Evolutionary conservation across 257 asterid species (phyloP).

Genomic region (Nyctanthes arbortristis): DNA sequence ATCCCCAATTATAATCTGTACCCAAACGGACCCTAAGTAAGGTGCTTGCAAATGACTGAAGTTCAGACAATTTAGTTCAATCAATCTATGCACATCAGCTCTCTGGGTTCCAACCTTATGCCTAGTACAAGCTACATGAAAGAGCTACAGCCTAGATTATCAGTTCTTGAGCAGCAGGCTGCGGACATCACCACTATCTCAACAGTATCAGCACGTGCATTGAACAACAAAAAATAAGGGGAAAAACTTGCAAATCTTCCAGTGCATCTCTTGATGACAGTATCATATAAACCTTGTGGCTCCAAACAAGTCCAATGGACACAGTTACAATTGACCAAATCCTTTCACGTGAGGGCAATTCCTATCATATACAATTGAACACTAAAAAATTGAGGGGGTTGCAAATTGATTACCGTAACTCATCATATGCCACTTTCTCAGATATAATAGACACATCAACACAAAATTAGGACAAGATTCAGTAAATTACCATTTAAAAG

Average conservation of each 20-base stretch:
- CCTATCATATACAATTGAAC: neutral
- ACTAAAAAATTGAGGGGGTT: neutral
- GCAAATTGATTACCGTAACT: neutral
- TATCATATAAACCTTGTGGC: neutral
- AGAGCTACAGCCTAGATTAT: neutral
- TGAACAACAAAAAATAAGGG: neutral
- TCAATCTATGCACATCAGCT: neutral
- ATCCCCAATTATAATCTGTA: too few species aligned
- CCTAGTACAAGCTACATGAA: neutral
- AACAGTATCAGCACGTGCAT: neutral
- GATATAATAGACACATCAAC: neutral
- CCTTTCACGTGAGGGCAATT: neutral
- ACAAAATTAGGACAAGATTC: slow-evolving; percentile 13
- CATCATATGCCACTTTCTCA: neutral
- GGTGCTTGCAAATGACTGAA: too few species aligned
- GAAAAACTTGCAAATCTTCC: neutral
- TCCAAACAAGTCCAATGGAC: too few species aligned
- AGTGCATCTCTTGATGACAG: neutral
- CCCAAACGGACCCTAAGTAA: too few species aligned
- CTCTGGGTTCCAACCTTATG: neutral
- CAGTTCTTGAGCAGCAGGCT: neutral
- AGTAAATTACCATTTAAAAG: slow-evolving; percentile 74
- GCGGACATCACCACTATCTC: neutral
- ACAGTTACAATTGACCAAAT: too few species aligned
- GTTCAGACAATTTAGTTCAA: neutral